A percentile compares a stretch with the other conserved stretches of the same genome.
phyloP scores from a whole-genome alignment of 495 filamentous ascomycete genomes.

The Cercophora scortea region DNA sequence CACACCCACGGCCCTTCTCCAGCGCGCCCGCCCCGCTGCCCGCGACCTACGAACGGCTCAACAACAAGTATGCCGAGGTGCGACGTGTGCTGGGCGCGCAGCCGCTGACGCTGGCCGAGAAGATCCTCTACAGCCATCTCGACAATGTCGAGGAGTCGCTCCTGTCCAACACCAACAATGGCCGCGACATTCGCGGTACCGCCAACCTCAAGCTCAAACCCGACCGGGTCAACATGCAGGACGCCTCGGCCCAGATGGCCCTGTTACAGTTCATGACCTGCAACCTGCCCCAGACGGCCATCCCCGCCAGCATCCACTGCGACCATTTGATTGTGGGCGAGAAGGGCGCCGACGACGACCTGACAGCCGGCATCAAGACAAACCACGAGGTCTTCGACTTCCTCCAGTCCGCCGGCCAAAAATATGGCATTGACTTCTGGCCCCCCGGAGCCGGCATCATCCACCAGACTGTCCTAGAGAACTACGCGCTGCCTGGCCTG shows the following conservation, averaged over 20 bases:
- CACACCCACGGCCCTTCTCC: constrained; percentile 17
- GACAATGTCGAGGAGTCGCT: constrained; percentile 80
- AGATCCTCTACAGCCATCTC: constrained; percentile 95
- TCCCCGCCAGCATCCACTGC: constrained; percentile 96
- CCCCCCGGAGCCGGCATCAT: constrained; percentile 98
- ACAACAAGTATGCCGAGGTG: constrained; percentile 47
- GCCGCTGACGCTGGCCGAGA: constrained; percentile 83
- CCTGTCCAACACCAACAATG: constrained; percentile 70
- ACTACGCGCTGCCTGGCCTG: constrained; percentile 91
- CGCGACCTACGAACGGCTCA: constrained; percentile 37
- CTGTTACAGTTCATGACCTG: constrained; percentile 98
- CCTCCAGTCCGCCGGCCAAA: constrained; percentile 85
- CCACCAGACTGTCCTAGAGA: constrained; percentile 96
- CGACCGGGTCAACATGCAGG: constrained; percentile 97
- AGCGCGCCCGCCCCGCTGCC: constrained; percentile 25
- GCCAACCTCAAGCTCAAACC: constrained; percentile 97
- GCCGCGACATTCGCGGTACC: constrained; percentile 69
- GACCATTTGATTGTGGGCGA: constrained; percentile 98
- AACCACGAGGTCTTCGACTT: constrained; percentile 99
- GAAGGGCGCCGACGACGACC: constrained; percentile 79
- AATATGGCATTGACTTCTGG: constrained; percentile 99
- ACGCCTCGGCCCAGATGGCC: constrained; percentile 98
- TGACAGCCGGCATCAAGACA: constrained; percentile 77
- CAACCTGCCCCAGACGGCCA: constrained; percentile 80
- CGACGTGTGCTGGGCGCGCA: constrained; percentile 63